Percentiles rank a stretch among this genome's conserved stretches.
Evolutionary conservation across 352 stramenopile genomes (phyloP).

Genomic region (Phytophthora crassamura): DNA sequence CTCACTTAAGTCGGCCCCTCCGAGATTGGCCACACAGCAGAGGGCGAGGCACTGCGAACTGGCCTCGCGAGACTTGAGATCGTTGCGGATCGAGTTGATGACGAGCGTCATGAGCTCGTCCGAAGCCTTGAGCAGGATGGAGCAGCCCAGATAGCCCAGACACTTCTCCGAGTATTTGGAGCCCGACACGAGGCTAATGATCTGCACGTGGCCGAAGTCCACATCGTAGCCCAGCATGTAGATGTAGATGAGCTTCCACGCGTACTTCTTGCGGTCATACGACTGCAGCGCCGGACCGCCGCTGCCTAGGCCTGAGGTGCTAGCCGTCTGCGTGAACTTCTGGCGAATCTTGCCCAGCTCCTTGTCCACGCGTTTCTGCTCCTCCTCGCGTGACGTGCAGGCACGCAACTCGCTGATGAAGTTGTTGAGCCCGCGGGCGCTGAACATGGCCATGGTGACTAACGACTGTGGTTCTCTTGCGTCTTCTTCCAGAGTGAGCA

Average conservation of each 20-base stretch:
- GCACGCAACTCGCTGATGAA: conserved; percentile 83
- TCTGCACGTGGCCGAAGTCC: conserved; percentile 98
- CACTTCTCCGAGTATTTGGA: conserved; percentile 95
- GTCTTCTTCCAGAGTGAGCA: conserved; percentile 28
- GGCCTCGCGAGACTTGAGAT: conserved; percentile 91
- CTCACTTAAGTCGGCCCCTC: conserved; percentile 95
- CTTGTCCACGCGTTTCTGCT: conserved; percentile 96
- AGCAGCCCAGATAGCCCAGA: conserved; percentile 97
- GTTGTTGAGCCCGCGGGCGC: conserved; percentile 80
- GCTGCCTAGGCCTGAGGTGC: conserved; percentile 23
- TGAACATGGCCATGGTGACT: conserved; percentile 78
- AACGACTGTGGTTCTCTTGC: neutral
- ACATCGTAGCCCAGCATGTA: conserved; percentile 99
- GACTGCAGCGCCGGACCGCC: conserved; percentile 77
- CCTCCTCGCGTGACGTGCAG: conserved; percentile 90
- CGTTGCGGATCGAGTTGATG: conserved; percentile 97
- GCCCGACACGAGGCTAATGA: conserved; percentile 95
- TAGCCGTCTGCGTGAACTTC: conserved; percentile 92
- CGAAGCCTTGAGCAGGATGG: conserved; percentile 94
- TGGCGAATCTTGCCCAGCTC: conserved; percentile 98
- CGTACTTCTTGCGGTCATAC: conserved; percentile 99
- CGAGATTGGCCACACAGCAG: conserved; percentile 96
- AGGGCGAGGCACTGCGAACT: conserved; percentile 95
- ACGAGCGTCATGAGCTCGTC: conserved; percentile 92
- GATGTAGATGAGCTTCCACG: conserved; percentile 99